Conservation (phyloP, 352 stramenopile genomes). For the Pythium grandisporangium region DNA sequence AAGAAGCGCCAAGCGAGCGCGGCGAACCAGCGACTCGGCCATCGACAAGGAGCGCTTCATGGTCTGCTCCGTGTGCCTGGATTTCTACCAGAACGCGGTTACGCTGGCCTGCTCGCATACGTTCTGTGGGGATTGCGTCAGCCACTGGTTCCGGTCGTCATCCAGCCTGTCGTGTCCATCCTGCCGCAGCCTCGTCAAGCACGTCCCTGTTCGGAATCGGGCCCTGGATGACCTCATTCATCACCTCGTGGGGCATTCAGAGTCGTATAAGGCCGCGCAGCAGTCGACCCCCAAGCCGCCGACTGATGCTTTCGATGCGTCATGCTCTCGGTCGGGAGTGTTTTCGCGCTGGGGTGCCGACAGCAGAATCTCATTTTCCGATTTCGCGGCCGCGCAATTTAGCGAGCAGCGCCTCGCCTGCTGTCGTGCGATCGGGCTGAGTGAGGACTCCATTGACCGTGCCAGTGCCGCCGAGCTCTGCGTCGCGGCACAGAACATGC, state of each 20-base stretch:
- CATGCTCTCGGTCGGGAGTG: conserved; percentile 18
- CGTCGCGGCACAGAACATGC: conserved; percentile 53
- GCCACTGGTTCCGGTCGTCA: conserved; percentile 56
- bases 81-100: conserved; percentile 70
- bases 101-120: conserved; percentile 80
- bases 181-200: conserved; percentile 54
- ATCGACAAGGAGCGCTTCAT: conserved; percentile 63
- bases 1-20: conserved; percentile 17
- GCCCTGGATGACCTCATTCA: conserved; percentile 73
- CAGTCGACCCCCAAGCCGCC: conserved; percentile 4
- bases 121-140: conserved; percentile 74
- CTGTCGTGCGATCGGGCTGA: conserved; percentile 60
- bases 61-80: conserved; percentile 74
- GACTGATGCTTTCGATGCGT: not conserved
- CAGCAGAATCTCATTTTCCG: conserved; percentile 30
- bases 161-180: conserved; percentile 67
- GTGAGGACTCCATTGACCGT: conserved; percentile 37
- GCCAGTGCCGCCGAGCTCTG: conserved; percentile 38
- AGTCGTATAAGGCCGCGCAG: conserved; percentile 36
- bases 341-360: conserved; percentile 47
- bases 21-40: conserved; percentile 2
- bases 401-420: conserved; percentile 46
- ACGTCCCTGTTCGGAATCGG: conserved; percentile 67
- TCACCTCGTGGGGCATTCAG: conserved; percentile 51
- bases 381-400: conserved; percentile 40